Conservation (phyloP, 306 rosid species). For the Pueraria montana region DNA sequence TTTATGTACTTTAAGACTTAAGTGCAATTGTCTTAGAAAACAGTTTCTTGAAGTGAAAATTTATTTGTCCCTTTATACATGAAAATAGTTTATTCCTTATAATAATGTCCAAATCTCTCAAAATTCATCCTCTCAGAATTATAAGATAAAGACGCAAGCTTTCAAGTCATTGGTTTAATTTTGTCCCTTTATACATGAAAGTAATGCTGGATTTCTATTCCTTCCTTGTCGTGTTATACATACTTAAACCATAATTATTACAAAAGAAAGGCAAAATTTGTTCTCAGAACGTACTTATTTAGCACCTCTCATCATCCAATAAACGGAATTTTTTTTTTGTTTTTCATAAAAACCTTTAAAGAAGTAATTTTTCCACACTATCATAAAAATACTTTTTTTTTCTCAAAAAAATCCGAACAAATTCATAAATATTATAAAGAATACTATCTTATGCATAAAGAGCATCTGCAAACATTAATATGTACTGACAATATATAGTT, state of each 20-base stretch:
- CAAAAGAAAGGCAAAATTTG: neutral
- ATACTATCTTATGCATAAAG: neutral
- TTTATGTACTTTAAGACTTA: conserved; percentile 11
- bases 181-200: neutral
- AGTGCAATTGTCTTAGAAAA: conserved; percentile 22
- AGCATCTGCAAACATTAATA: neutral
- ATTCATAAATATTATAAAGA: neutral
- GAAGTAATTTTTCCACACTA: neutral
- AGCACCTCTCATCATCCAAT: neutral
- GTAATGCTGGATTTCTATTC: neutral
- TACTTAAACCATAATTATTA: neutral
- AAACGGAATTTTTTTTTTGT: neutral
- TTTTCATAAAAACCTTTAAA: neutral
- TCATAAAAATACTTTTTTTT: neutral
- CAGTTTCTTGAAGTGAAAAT: conserved; percentile 5
- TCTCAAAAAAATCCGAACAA: neutral
- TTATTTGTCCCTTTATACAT: conserved; percentile 21
- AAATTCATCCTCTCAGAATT: neutral
- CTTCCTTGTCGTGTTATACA: neutral
- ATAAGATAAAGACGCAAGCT: neutral
- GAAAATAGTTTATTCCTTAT: neutral
- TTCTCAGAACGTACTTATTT: neutral
- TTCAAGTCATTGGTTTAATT: neutral
- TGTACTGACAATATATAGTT: neutral
- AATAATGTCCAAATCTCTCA: conserved; percentile 1